Base-by-base conservation (phyloP, 1,284 basidiomycete genomes). In the Fomes fomentarius region DNA sequence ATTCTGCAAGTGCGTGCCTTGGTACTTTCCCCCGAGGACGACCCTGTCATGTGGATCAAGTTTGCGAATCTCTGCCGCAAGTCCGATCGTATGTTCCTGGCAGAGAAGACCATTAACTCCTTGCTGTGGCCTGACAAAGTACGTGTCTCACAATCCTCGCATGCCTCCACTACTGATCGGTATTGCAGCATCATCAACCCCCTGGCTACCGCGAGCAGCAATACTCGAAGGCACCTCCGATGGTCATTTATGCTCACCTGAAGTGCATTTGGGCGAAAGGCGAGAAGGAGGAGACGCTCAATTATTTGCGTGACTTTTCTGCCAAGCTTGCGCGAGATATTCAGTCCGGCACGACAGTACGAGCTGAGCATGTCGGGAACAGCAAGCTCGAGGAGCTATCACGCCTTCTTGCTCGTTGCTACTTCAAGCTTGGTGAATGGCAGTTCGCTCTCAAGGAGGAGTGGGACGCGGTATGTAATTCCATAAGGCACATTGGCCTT, bases 401-500 rank as follows among this genome's bases (percentile, higher is more conserved):
- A 1, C 85, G 89, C 44, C 77, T 99, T 11, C 82, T 99, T n/a
- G 96, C 96, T 0, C 84, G 96, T 25, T 99, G 96, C 74, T 96
- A 94, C 74, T 94, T 96, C 76, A 99, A 99, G 75, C 86, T 94
- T 58, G 97, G 94, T 15, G 86, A 96, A 73, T 99, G 97, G 97
- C 94, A 98, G 71, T 81, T 84, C 17, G 85, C 87, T 15, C 74
- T 96, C 35, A 84, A 87, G 66, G 84, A 91, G 50, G 81, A 88
- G 57, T 95, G 94, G 94, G 83, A 80, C 43, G 76, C 79, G 50
- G 93, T 94, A 61, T 68, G 85, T 75, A 22, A 40, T 33, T n/a
- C n/a, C n/a, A n/a, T n/a, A n/a, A n/a, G n/a, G n/a, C n/a, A n/a
- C n/a, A n/a, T n/a, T n/a, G n/a, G n/a, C n/a, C n/a, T n/a, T n/a